Base-by-base conservation (phyloP, 805 yeast species). In the Kodamaea nitidulidarum region DNA sequence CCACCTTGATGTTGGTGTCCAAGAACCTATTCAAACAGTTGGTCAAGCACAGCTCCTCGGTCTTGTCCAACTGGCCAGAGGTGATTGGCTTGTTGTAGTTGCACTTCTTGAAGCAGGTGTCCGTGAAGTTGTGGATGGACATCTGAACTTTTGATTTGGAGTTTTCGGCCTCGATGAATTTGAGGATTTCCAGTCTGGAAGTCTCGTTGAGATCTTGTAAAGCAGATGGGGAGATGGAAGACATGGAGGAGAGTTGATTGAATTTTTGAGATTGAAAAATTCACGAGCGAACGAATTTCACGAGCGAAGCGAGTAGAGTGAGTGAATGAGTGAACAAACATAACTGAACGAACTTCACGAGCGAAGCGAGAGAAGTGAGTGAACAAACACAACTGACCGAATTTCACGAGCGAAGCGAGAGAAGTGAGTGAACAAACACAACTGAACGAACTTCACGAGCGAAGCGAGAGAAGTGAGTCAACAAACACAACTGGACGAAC, bases 101-200 rank as follows among this genome's bases (percentile, higher is more conserved):
- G 62, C 98, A 90, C 64, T 85, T 84, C 59, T 83, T 85, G 73
- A 88, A 90, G 60, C 98, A 90, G 71, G 82, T 72, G 56, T 88
- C 90, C 18, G 96, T 88, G 75, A 87, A 88, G 54, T 74, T 78
- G 60, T 90, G 96, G 44, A 90, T 84, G 24, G 95, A 79, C 67
- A 76, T 74, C 61, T 88, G 96, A 21, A 90, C 86, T 65, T 88
- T 87, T 40, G 91, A 81, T 67, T 85, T 87, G 46, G 93, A 76
- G 56, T 84, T 82, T 64, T 90, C 96, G 10, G 82, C 66, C 56
- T 88, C 95, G 35, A 88, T 69, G 67, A 87, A 88, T 41, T 74
- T 71, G 51, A 80, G 70, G 36, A 88, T 78, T 46, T 88, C 95
- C 55, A 78, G 75, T 60, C 83, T 80, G 33, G 93, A 76, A 20